Evolutionary conservation across 2,329 filamentous ascomycete genomes (phyloP), one percentile per base, ranked within the genome.

Genomic region (Bisporella sp.): DNA sequence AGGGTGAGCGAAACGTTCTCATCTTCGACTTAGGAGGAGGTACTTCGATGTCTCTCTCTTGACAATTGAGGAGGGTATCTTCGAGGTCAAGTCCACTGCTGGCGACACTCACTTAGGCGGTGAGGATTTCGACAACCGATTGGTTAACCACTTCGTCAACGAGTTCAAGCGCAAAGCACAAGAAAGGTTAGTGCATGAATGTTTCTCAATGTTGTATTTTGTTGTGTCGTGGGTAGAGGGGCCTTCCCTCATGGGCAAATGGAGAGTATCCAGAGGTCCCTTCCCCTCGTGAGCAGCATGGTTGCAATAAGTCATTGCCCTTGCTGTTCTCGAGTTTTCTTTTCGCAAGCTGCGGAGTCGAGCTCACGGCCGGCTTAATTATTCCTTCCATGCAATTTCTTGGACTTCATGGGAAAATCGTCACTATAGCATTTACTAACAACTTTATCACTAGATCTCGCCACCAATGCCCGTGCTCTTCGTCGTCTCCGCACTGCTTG

Each of bases 11-110:
- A 73, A 96, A 97, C 73, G 91, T 97, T 62, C 85, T 97, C 68
- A 96, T 97, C 78, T 97, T 96, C 81, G 92, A 97, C 78, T 80
- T 97, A 57, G 93, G 92, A 79, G 92, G 92, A 80, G 92, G 92
- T 81, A 97, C 92, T 97, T 97, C 74, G 92, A 97, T 95, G 92
- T 97, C 9, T 96, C 92, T 48, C 89, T 97, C 63, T 76, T 97
- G 55, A 96, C 91, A 69, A 97, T 97, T 60, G 91, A 96, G 79
- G 91, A 96, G 76, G 92, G 93, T 79, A 95, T 97, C 78, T 97
- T 97, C 77, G 92, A 96, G 74, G 92, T 97, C 76, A 96, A 96
- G 87, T 89, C 91, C 48, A 97, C 92, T 61, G 92, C 92, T 62
- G 92, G 92, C 82, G 92, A 97, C 73, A 96, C 92, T 66, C 92